Conservation (phyloP, 2,329 filamentous ascomycete genomes). For the Fusarium xylarioides region DNA sequence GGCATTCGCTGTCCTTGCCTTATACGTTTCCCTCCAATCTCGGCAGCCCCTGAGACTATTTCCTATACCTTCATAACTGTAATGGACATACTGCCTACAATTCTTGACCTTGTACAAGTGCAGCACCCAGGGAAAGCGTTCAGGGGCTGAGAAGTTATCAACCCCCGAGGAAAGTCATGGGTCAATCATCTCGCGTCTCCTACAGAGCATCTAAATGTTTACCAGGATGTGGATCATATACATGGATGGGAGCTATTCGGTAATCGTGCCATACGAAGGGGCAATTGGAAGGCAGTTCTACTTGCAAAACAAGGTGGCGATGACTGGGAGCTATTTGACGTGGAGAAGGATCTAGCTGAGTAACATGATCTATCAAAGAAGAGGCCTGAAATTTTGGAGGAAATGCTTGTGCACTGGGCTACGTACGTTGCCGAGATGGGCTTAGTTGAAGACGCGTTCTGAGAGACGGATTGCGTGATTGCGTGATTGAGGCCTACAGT, state of each 20-base stretch:
- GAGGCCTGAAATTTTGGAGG: constrained; percentile 7
- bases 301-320: background rate
- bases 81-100: constrained; percentile 59
- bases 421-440: constrained; percentile 5
- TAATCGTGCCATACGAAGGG: constrained; percentile 60
- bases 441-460: constrained; percentile 2
- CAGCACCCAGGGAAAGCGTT: constrained; percentile 49
- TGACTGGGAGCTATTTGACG: constrained; percentile 19
- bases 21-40: constrained; percentile 42
- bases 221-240: constrained; percentile 54
- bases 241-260: constrained; percentile 66
- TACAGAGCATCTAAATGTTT: constrained; percentile 8
- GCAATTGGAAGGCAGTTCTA: constrained; percentile 63
- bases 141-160: constrained; percentile 25
- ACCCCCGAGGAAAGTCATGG: constrained; percentile 20
- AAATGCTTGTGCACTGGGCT: constrained; percentile 3
- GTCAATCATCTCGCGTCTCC: background rate
- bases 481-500: constrained; percentile 1
- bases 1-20: constrained; percentile 22
- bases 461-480: background rate
- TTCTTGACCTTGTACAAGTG: constrained; percentile 56
- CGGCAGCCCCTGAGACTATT: constrained; percentile 45
- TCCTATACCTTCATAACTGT: constrained; percentile 47
- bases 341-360: constrained; percentile 5
- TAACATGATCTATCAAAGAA: background rate